Evolutionary conservation across 257 asterid species (phyloP).

Genomic region (Nicotiana benthamiana): DNA sequence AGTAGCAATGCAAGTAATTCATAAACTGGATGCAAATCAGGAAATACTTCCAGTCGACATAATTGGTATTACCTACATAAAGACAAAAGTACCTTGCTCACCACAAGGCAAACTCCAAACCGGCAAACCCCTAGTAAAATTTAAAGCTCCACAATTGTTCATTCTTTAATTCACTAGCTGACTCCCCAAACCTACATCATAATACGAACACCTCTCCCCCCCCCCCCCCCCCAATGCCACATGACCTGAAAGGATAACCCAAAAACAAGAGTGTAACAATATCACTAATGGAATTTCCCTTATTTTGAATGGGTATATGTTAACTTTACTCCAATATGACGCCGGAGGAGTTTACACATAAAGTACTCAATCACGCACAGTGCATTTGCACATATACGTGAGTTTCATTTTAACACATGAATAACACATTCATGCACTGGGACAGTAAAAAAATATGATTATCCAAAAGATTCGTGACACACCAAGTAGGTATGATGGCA

Average conservation of each 20-base stretch:
- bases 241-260: background rate
- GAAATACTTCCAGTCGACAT: background rate
- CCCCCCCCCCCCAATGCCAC: background rate
- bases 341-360: background rate
- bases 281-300: background rate
- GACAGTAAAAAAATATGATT: background rate
- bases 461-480: background rate
- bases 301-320: background rate
- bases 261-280: background rate
- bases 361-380: background rate
- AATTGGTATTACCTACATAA: background rate
- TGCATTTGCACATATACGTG: background rate
- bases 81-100: background rate
- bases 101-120: background rate
- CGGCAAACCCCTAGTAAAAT: background rate
- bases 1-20: background rate
- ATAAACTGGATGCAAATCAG: background rate
- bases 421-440: background rate
- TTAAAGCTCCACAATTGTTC: background rate
- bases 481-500: background rate
- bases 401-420: background rate
- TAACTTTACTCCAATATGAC: background rate
- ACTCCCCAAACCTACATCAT: background rate
- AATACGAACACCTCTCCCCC: background rate
- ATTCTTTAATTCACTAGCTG: background rate